A percentile compares a stretch with the other conserved stretches of the same genome.
Conservation (phyloP, 257 asterid genomes). For the Anisodus tanguticus region DNA sequence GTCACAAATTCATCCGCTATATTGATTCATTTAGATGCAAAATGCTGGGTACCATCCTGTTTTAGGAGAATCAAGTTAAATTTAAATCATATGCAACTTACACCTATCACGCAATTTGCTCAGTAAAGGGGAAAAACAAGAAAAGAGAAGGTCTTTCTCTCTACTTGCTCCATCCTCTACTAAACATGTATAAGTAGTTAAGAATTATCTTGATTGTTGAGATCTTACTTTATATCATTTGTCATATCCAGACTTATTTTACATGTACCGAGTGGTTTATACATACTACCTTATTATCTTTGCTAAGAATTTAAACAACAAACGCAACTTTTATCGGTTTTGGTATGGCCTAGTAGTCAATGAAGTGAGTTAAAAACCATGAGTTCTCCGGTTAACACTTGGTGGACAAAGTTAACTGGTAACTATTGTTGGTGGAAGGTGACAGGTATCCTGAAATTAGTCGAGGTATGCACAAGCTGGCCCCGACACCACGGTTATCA, state of each 20-base stretch:
- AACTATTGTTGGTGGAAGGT: too few species aligned
- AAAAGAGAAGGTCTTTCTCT: background rate
- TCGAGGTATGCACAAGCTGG: too few species aligned
- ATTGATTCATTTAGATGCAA: slow-evolving; percentile 5
- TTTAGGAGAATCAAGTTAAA: background rate
- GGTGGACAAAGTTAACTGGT: too few species aligned
- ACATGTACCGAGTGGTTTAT: background rate
- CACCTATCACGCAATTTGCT: background rate
- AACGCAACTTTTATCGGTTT: background rate
- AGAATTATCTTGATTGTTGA: background rate
- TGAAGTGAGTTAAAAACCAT: too few species aligned
- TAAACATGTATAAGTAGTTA: background rate
- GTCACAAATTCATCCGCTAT: background rate
- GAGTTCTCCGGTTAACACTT: too few species aligned
- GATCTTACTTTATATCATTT: slow-evolving; percentile 7
- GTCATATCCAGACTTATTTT: background rate
- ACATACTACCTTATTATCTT: background rate
- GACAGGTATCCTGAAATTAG: too few species aligned
- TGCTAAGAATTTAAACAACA: background rate
- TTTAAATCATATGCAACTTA: background rate
- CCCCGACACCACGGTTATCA: too few species aligned
- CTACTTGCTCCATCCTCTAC: background rate
- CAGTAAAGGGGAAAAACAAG: background rate
- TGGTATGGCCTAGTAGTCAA: too few species aligned
- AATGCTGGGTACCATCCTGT: background rate